Conservation (phyloP, 2,329 filamentous ascomycete genomes). For the Cladorrhinum sp. region DNA sequence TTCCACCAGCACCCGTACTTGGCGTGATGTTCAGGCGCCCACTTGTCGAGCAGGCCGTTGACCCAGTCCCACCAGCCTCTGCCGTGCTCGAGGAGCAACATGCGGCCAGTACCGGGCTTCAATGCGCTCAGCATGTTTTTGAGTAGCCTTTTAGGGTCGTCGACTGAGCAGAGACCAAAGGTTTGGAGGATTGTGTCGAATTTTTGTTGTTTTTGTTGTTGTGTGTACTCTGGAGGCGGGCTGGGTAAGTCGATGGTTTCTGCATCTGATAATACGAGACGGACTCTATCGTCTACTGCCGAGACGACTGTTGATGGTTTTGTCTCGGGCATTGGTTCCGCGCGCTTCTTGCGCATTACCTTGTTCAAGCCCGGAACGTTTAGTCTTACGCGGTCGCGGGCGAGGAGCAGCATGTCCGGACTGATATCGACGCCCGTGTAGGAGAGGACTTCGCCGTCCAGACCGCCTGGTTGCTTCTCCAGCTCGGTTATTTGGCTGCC, state of each 20-base stretch:
- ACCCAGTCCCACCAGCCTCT: slow-evolving; percentile 53
- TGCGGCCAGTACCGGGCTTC: slow-evolving; percentile 54
- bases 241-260: slow-evolving; percentile 45
- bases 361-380: slow-evolving; percentile 39
- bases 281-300: slow-evolving; percentile 42
- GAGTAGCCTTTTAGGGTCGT: slow-evolving; percentile 53
- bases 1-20: slow-evolving; percentile 69
- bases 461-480: slow-evolving; percentile 14
- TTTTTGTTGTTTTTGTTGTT: slow-evolving; percentile 27
- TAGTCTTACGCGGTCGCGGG: slow-evolving; percentile 49
- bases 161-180: slow-evolving; percentile 63
- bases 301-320: slow-evolving; percentile 27
- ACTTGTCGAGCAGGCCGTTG: slow-evolving; percentile 54
- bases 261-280: slow-evolving; percentile 50
- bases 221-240: slow-evolving; percentile 32
- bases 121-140: slow-evolving; percentile 51
- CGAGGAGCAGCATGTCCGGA: slow-evolving; percentile 57
- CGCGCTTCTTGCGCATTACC: slow-evolving; percentile 36
- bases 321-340: slow-evolving; percentile 26
- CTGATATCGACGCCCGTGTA: slow-evolving; percentile 64
- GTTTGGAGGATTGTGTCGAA: slow-evolving; percentile 65
- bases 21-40: slow-evolving; percentile 53
- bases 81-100: slow-evolving; percentile 62
- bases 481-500: not conserved
- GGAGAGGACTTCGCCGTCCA: slow-evolving; percentile 42